phyloP scores from a whole-genome alignment of 306 rosid genomes.

The Castanospermum australe region DNA sequence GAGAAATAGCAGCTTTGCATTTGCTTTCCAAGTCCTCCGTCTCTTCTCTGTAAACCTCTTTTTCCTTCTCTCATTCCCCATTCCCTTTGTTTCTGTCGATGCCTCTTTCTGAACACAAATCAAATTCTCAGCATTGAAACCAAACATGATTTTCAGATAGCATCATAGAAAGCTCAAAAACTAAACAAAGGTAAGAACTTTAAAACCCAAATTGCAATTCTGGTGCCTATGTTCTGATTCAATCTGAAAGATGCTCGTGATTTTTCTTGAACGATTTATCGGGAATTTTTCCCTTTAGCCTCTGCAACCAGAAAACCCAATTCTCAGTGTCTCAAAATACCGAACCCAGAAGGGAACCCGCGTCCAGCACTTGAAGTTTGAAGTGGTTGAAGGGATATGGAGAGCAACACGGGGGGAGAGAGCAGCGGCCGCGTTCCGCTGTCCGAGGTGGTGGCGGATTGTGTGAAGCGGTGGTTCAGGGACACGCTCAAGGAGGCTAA shows the following conservation, averaged over 20 bases:
- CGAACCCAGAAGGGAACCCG: neutral
- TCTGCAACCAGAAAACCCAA: neutral
- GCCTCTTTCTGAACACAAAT: neutral
- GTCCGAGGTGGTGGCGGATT: slow-evolving; percentile 77
- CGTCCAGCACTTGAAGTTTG: slow-evolving; percentile 19
- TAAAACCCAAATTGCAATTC: neutral
- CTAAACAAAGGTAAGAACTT: neutral
- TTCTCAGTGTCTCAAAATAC: neutral
- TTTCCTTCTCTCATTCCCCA: neutral
- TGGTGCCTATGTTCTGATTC: neutral
- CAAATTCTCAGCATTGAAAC: neutral
- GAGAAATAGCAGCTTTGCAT: neutral
- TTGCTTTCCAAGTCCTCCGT: neutral
- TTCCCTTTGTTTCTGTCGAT: neutral
- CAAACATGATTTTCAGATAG: slow-evolving; percentile 20
- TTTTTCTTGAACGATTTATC: neutral
- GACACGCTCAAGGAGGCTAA: slow-evolving; percentile 79
- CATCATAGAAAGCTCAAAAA: neutral
- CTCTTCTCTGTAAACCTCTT: neutral
- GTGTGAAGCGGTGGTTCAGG: slow-evolving; percentile 83
- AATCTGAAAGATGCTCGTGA: slow-evolving; percentile 2
- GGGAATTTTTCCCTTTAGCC: neutral
- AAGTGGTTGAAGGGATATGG: slow-evolving; percentile 41
- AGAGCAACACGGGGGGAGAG: slow-evolving; percentile 42
- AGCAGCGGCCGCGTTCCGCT: slow-evolving; percentile 46